Base-by-base conservation (phyloP, 148 eudicot species). In the Bassia scoparia region DNA sequence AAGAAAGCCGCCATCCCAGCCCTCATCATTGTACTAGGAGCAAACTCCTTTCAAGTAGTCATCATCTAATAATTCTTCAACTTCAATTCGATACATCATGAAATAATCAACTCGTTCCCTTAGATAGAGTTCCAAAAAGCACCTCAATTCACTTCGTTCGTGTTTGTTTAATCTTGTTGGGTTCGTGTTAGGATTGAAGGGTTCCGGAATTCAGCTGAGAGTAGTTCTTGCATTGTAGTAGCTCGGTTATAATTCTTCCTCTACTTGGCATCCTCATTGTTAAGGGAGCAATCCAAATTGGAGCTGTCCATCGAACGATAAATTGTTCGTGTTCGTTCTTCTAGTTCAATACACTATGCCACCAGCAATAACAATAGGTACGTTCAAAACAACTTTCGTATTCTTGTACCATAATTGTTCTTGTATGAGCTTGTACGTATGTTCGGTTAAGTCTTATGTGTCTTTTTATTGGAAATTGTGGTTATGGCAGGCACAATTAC, bases 331-430 rank as follows among this genome's bases (percentile, higher is more conserved):
- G 66, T 93, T 90, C 66, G 82, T 89, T 73, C 95, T 93, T 74
- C 69, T 89, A 76, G 84, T 93, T 73, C 98, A 93, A 55, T 91
- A 81, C 74, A 87, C 93, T 5, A 72, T 93, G 65, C 98, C 98
- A 34, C 97, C 98, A 18, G 97, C 98, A 27, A 91, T 93, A 90
- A 91, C 85, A 79, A 90, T 89, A 78, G 91, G 96, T 92, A 81
- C 26, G 52, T 66, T 23, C 10, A 20, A 29, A 62, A 43, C 59
- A 27, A 37, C 17, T 33, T 68, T 41, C n/a, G n/a, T n/a, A n/a
- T 41, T n/a, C 26, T 37, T 38, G 18, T 44, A 12, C 15, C 41
- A 16, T 26, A n/a, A 24, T 14, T 8, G 12, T 41, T 41, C 46
- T 5, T 41, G 8, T 4, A 2, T 41, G 11, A 1, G 11, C 44